Base-by-base conservation (phyloP, 2,329 filamentous ascomycete species). In the Microcyclospora pomicola region DNA sequence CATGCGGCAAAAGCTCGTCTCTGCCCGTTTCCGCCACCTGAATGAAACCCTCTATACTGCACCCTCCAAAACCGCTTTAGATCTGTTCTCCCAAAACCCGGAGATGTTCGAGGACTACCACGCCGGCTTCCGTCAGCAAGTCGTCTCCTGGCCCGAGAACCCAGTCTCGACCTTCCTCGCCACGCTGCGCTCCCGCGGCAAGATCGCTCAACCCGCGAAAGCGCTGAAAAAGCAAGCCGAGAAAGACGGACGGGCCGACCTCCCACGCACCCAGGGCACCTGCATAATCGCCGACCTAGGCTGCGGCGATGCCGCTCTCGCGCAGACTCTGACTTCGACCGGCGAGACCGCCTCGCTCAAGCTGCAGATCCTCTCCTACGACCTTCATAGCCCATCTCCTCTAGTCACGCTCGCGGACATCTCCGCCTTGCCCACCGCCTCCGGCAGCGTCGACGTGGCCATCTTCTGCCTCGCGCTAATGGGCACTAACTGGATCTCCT, bases 401-500 rank as follows among this genome's bases (percentile, higher is more conserved):
- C 72, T 86, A 14, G 82, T 98, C 45, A 94, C 83, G 1, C 76
- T 80, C 44, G 86, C 91, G 11, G 91, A 98, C 62, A 91, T 96
- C 37, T 80, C 86, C 24, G 73, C 80, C 42, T 67, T 98, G 2
- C 88, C 88, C 0, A 65, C 94, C 0, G 66, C 67, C 5, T 77
- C 87, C 49, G 79, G 76, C 33, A 77, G 73, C 44, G 77, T 86
- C 43, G 86, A 98, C 59, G 71, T 98, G 5, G 83, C 83, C 35
- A 79, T 98, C 49, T 96, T 96, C 68, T 98, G 91, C 60, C 72
- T 98, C 27, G 91, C 88, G 35, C 74, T 98, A 42, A 98, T 98
- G 91, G 91, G 91, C 55, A 98, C 91, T 39, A 98, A 98, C 65
- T 98, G 91, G 88, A 73, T 93, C 37, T 79, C 85, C 51, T 96